Evolutionary conservation across 2,329 filamentous ascomycete genomes (phyloP).

Genomic region (Stagonosporopsis cucurbitacearum): DNA sequence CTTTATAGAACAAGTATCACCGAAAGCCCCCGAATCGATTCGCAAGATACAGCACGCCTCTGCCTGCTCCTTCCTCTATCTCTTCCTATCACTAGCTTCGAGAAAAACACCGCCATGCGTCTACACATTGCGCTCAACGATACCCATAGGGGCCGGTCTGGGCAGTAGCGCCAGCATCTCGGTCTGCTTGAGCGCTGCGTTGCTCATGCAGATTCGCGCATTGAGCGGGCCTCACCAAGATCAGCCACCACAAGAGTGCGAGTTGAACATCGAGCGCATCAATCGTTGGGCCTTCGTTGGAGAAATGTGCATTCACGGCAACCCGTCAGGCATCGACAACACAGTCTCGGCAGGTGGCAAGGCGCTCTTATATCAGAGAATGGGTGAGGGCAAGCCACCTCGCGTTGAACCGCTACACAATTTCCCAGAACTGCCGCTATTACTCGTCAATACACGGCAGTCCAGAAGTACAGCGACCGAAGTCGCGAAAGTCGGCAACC

Average conservation of each 20-base stretch:
- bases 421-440: conserved; percentile 89
- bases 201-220: conserved; percentile 86
- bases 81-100: conserved; percentile 86
- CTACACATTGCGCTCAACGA: conserved; percentile 91
- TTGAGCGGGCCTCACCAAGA: conserved; percentile 90
- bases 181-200: conserved; percentile 83
- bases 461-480: conserved; percentile 84
- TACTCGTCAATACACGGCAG: conserved; percentile 89
- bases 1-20: conserved; percentile 75
- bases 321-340: conserved; percentile 95
- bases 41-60: conserved; percentile 86
- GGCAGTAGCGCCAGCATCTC: conserved; percentile 94
- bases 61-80: conserved; percentile 86
- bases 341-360: conserved; percentile 94
- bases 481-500: conserved; percentile 80
- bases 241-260: conserved; percentile 85
- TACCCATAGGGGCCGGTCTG: conserved; percentile 88
- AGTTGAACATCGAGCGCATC: conserved; percentile 89
- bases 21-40: conserved; percentile 67
- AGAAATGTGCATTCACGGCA: conserved; percentile 97
- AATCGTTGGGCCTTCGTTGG: conserved; percentile 98
- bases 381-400: conserved; percentile 78
- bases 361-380: conserved; percentile 87
- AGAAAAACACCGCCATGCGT: conserved; percentile 79
- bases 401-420: conserved; percentile 77